Base-by-base conservation (phyloP, 768 basidiomycete species). In the Podaxis sp. region DNA sequence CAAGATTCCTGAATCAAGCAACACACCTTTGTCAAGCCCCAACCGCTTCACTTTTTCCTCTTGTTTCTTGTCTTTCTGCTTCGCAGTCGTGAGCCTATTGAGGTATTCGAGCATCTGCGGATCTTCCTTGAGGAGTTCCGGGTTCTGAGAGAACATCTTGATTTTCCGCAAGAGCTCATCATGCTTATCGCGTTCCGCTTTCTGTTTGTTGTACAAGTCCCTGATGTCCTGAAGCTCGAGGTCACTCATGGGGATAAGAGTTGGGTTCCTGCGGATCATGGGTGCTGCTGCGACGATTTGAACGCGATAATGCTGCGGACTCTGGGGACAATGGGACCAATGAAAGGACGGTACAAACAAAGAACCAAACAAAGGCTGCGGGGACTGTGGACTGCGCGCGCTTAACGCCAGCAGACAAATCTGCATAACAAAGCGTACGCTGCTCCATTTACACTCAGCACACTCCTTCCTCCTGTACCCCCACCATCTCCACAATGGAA, bases 231-330 rank as follows among this genome's bases (percentile, higher is more conserved):
- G 88, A 30, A 94, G 87, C 71, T 93, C 92, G 22, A 80, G 73
- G 72, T 93, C 91, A 64, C 79, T 84, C 84, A 94, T 86, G 30
- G 82, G 83, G 66, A 94, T 89, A 60, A 89, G 80, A 1, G 91
- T 91, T 4, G 92, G 91, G 22, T 82, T 80, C 54, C 91, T 81
- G 55, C 92, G 86, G 70, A 94, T 90, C 92, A 94, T 87, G 50
- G 52, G 62, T 28, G 46, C 3, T 54, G 36, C 57, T 56, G 46
- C 28, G 58, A 33, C 17, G 37, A 33, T 33, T 10, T 40, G 49
- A 59, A 52, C 22, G 28, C 24, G 36, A 46, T 38, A 28, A 3
- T 33, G 41, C 57, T 56, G 40, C 26, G 57, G 56, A 30, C 22
- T 59, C 54, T 60, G 38, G 55, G 49, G 63, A 57, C 50, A 58